Evolutionary conservation across 768 basidiomycete species (phyloP).

Genomic region (Jaapia argillacea): DNA sequence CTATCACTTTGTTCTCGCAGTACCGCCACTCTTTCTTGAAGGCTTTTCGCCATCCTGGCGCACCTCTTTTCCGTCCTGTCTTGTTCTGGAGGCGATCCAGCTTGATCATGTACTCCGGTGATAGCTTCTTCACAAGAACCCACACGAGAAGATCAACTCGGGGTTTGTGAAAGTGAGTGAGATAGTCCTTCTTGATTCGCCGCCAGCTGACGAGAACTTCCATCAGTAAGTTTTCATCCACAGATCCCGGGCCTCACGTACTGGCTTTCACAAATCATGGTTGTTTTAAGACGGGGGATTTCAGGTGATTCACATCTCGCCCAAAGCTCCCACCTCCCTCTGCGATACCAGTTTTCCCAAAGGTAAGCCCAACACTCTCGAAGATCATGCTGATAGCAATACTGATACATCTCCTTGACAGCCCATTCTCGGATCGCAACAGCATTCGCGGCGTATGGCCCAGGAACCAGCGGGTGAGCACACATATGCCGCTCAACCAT

Average conservation of each 20-base stretch:
- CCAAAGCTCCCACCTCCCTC: conserved; percentile 7
- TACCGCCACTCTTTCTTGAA: conserved; percentile 9
- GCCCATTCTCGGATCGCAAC: conserved; percentile 7
- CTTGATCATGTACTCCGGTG: conserved; percentile 12
- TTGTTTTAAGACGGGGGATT: conserved; percentile 5
- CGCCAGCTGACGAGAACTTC: conserved; percentile 17
- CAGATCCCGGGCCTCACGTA: neutral
- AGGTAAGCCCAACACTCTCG: conserved; percentile 8
- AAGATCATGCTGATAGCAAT: conserved; percentile 5
- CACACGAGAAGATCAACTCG: conserved; percentile 22
- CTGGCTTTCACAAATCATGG: conserved; percentile 8
- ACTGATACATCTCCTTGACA: conserved; percentile 5
- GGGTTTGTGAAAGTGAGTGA: conserved; percentile 23
- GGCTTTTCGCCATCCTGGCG: conserved; percentile 10
- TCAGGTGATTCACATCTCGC: neutral
- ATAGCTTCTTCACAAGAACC: conserved; percentile 21
- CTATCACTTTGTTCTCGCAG: conserved; percentile 5
- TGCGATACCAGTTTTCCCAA: conserved; percentile 7
- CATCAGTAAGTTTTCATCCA: neutral
- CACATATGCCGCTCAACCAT: neutral
- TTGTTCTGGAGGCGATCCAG: conserved; percentile 1
- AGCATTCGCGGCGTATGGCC: neutral
- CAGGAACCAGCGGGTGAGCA: neutral
- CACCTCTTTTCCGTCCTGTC: conserved; percentile 4
- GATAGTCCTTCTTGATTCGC: conserved; percentile 22